Evolutionary conservation across 495 filamentous ascomycete genomes (phyloP).

Genomic region (Penicillium macrosclerotiorum): DNA sequence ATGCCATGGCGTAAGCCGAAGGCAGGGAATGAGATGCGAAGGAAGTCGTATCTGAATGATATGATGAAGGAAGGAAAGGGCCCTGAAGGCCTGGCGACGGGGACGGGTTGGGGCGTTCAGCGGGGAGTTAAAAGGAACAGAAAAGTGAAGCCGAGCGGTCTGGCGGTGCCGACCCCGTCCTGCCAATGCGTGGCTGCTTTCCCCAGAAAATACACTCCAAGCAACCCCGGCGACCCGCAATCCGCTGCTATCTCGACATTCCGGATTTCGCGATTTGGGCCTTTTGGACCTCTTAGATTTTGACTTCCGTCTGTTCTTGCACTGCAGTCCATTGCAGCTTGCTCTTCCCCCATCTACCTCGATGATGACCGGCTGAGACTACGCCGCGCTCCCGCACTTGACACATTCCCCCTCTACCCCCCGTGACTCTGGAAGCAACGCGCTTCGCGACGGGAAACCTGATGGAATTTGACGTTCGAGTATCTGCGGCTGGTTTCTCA

Average conservation of each 20-base stretch:
- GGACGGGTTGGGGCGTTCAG: background rate
- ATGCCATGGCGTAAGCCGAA: slow-evolving; percentile 33
- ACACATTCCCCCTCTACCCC: slow-evolving; percentile 7
- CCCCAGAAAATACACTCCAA: slow-evolving; percentile 12
- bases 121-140: background rate
- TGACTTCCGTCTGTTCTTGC: background rate
- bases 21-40: background rate
- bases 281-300: background rate
- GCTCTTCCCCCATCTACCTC: background rate
- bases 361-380: slow-evolving; percentile 12
- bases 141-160: slow-evolving; percentile 30
- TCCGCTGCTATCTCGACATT: background rate
- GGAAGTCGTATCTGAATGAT: background rate
- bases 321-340: background rate
- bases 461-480: slow-evolving; percentile 21
- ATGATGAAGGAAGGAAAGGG: background rate
- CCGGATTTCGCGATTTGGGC: background rate
- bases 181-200: slow-evolving; percentile 16
- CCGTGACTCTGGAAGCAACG: slow-evolving; percentile 7
- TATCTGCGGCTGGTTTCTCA: slow-evolving; percentile 18
- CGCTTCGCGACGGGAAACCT: slow-evolving; percentile 10
- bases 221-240: background rate
- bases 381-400: slow-evolving; percentile 17
- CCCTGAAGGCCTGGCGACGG: background rate
- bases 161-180: slow-evolving; percentile 5